Percentiles rank a stretch among this genome's conserved stretches.
phyloP scores from a whole-genome alignment of 2,329 filamentous ascomycete species.

The Ustulina deusta region DNA sequence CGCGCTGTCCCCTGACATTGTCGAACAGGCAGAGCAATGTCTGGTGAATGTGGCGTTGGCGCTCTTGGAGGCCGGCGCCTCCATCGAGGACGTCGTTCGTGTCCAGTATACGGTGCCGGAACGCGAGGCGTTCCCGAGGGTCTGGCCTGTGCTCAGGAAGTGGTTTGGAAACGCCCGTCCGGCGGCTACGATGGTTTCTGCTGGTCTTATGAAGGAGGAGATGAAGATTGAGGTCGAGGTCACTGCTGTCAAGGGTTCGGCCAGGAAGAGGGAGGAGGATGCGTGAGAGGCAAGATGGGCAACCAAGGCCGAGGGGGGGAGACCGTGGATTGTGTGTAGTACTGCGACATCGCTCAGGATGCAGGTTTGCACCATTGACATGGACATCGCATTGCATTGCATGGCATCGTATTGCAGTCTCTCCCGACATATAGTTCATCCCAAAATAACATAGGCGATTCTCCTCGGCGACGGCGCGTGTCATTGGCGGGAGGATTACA shows the following conservation, averaged over 20 bases:
- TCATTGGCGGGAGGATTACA: not conserved
- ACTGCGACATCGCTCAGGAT: constrained; percentile 6
- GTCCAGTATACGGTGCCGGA: constrained; percentile 37
- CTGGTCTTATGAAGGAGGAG: constrained; percentile 37
- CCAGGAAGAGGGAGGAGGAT: constrained; percentile 19
- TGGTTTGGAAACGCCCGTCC: constrained; percentile 36
- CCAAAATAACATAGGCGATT: not conserved
- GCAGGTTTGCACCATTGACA: constrained; percentile 4
- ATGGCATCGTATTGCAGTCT: constrained; percentile 12
- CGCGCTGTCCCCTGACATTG: constrained; percentile 36
- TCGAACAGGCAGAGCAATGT: constrained; percentile 37
- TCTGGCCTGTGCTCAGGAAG: constrained; percentile 36
- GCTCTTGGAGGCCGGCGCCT: constrained; percentile 28
- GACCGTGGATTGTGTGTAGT: not conserved
- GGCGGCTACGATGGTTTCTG: constrained; percentile 38
- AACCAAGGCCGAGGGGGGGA: not conserved
- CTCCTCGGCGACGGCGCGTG: not conserved
- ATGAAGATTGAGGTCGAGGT: constrained; percentile 40
- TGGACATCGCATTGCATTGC: not conserved
- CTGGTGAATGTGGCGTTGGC: constrained; percentile 34
- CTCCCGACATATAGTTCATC: constrained; percentile 7
- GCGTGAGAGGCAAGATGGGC: not conserved
- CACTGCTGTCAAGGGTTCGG: constrained; percentile 36
- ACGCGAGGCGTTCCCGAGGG: constrained; percentile 27
- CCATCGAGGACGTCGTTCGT: constrained; percentile 37